Evolutionary conservation across 805 yeast species (phyloP), one percentile per base, ranked within the genome.

Genomic region (Metschnikowia chrysomelidarum): DNA sequence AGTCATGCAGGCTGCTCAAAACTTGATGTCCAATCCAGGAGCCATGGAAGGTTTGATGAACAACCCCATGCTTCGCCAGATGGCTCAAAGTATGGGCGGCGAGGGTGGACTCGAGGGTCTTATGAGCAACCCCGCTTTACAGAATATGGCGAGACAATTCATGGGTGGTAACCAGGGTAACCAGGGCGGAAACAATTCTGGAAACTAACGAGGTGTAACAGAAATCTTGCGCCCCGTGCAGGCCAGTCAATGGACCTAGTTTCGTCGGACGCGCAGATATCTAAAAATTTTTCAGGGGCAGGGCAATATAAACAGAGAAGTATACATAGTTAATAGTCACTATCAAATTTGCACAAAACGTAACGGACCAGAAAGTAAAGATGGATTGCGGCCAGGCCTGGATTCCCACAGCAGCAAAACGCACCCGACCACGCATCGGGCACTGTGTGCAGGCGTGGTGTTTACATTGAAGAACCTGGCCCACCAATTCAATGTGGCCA

Each of bases 1-100:
- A 62, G 61, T 91, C 43, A 82, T 82, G 82, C 84, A 82, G 60
- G 88, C 88, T 59, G 95, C 95, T 27, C 89, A 84, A 62, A 75
- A 76, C 54, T 71, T 87, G 78, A 86, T 87, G 96, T 76, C 78
- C 34, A 80, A 88, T 57, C 96, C 97, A 23, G 73, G 67, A 22
- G 87, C 93, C 30, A 64, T 88, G 70, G 69, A 66, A 42, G 77
- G 78, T 31, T 64, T 89, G 56, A 76, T 89, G 86, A 76, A 66
- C 60, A 84, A 87, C 60, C 96, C 96, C 13, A 76, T 80, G 48
- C 56, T 88, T 18, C 79, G 78, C 55, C 82, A 81, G 57, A 85
- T 89, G 95, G 96, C 96, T 28, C 78, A 78, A 47, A 76, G 71
- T 40, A 65, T 79, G 36, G 91, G 91, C 27, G 80, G 79, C 39